Percentiles rank a stretch among this genome's conserved stretches.
phyloP scores from a whole-genome alignment of 441 rosid genomes.

The Pelargonium citronellum region DNA sequence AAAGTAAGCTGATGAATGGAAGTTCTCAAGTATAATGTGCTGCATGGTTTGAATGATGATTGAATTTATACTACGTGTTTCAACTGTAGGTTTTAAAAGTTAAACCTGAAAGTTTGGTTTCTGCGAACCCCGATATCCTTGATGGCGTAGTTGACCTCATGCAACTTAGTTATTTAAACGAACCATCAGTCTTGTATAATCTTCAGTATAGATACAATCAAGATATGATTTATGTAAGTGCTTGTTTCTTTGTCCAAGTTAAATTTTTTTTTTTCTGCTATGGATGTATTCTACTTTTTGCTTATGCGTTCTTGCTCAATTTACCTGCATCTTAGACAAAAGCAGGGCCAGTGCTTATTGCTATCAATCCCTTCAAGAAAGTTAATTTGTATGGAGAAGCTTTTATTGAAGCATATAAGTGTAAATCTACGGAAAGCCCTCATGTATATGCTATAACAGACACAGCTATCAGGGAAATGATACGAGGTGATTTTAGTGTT shows the following conservation, averaged over 20 bases:
- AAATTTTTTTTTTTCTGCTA: slow-evolving; percentile 16
- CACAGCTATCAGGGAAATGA: slow-evolving; percentile 96
- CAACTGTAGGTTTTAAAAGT: slow-evolving; percentile 57
- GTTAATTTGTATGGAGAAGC: slow-evolving; percentile 79
- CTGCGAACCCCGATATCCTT: slow-evolving; percentile 98
- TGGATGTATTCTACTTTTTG: slow-evolving; percentile 10
- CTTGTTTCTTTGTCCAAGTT: slow-evolving; percentile 18
- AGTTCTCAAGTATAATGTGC: slow-evolving; percentile 13
- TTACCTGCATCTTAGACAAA: slow-evolving; percentile 55
- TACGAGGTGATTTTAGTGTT: slow-evolving; percentile 53
- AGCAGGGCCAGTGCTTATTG: slow-evolving; percentile 97
- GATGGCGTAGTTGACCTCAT: slow-evolving; percentile 97
- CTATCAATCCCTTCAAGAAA: slow-evolving; percentile 89
- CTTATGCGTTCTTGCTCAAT: slow-evolving; percentile 20
- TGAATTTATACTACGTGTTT: slow-evolving; percentile 17
- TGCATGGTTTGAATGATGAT: slow-evolving; percentile 21
- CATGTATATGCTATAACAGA: slow-evolving; percentile 97
- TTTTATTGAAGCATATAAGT: slow-evolving; percentile 76
- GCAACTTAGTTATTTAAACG: slow-evolving; percentile 97
- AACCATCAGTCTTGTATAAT: slow-evolving; percentile 89
- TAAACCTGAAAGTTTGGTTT: slow-evolving; percentile 63
- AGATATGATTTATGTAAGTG: slow-evolving; percentile 89
- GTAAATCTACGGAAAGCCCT: slow-evolving; percentile 66
- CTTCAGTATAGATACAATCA: slow-evolving; percentile 81
- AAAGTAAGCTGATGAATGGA: slow-evolving; percentile 48